Percentiles rank a stretch among this genome's conserved stretches.
Evolutionary conservation across 768 basidiomycete genomes (phyloP).

Genomic region (Candolleomyces efflorescens): DNA sequence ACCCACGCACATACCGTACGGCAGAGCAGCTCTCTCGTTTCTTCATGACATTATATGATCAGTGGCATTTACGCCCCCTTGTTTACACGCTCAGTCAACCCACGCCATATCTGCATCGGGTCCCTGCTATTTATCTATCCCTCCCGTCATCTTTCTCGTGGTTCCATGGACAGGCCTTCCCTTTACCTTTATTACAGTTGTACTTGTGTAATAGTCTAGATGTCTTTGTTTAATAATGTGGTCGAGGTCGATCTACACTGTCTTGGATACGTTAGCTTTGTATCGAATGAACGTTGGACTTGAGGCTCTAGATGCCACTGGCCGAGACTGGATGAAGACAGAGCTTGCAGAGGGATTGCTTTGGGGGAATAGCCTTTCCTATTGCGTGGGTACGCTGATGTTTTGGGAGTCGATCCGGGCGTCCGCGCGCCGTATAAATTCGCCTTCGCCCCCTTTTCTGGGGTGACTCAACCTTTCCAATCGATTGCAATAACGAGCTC

Average conservation of each 20-base stretch:
- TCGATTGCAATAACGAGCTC: too few relatives aligned
- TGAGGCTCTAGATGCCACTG: too few relatives aligned
- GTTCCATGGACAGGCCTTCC: slow-evolving; percentile 12
- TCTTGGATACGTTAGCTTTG: not conserved
- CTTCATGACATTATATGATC: not conserved
- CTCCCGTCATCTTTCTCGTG: slow-evolving; percentile 8
- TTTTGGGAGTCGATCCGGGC: too few relatives aligned
- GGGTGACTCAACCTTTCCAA: too few relatives aligned
- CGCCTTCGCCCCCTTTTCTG: too few relatives aligned
- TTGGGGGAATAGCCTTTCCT: too few relatives aligned
- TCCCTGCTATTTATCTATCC: slow-evolving; percentile 8
- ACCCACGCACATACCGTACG: not conserved
- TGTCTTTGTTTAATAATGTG: slow-evolving; percentile 18
- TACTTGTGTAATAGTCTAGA: slow-evolving; percentile 17
- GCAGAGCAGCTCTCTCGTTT: not conserved
- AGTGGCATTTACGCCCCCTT: not conserved
- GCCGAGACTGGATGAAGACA: too few relatives aligned
- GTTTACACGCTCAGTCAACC: not conserved
- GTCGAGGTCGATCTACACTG: slow-evolving; percentile 18
- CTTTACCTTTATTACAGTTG: slow-evolving; percentile 13
- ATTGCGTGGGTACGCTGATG: too few relatives aligned
- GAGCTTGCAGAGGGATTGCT: too few relatives aligned
- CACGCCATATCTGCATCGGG: not conserved
- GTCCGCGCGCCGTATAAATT: too few relatives aligned
- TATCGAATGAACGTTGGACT: not conserved